Evolutionary conservation across 2,329 filamentous ascomycete species (phyloP).

Genomic region (Fusarium denticulatum): DNA sequence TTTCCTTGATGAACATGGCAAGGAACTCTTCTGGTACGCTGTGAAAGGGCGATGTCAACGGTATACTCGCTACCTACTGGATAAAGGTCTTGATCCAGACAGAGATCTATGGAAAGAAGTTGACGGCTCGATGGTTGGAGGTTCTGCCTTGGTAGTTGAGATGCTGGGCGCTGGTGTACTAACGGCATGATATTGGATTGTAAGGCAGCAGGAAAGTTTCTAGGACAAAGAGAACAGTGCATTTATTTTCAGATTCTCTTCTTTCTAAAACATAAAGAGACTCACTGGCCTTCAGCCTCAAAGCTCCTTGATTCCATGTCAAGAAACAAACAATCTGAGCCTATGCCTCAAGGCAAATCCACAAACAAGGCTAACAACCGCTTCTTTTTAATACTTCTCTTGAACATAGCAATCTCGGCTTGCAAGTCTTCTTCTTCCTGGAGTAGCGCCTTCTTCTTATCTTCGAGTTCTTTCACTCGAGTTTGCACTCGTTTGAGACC

Average conservation of each 20-base stretch:
- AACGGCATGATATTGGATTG: not conserved
- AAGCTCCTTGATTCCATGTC: not conserved
- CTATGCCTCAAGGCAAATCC: not conserved
- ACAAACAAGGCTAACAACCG: not conserved
- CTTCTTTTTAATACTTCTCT: not conserved
- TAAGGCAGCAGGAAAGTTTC: too few relatives aligned
- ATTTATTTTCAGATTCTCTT: too few relatives aligned
- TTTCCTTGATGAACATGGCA: not conserved
- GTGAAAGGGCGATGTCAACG: not conserved
- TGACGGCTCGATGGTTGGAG: not conserved
- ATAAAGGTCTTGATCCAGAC: not conserved
- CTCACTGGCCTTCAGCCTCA: too few relatives aligned
- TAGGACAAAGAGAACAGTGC: not conserved
- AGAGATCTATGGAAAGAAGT: not conserved
- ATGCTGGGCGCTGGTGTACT: not conserved
- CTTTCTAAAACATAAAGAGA: too few relatives aligned
- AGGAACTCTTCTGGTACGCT: slow-evolving; percentile 5
- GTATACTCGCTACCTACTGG: not conserved
- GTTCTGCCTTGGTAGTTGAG: not conserved
- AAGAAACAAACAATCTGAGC: not conserved
- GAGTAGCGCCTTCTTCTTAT: not conserved
- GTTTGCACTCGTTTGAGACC: not conserved
- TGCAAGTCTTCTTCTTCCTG: not conserved
- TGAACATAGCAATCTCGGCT: not conserved
- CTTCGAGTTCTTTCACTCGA: not conserved